Conservation (phyloP, 2,329 filamentous ascomycete genomes). For the Colletotrichum noveboracense region DNA sequence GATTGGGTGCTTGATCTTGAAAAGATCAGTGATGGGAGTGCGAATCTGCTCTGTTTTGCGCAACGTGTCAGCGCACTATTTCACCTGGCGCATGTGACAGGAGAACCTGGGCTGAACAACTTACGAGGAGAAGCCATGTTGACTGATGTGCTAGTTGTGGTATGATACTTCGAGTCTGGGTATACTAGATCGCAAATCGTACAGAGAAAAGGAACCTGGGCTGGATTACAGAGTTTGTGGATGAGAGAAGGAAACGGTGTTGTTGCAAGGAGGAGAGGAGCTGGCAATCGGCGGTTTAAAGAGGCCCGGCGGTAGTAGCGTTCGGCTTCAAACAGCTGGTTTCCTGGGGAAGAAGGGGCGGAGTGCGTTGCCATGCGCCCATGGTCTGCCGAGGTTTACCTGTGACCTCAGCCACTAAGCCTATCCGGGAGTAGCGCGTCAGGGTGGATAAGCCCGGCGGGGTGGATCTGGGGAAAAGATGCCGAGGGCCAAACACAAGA, state of each 20-base stretch:
- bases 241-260: neutral
- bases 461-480: conserved; percentile 24
- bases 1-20: conserved; percentile 97
- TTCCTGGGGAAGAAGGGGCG: conserved; percentile 22
- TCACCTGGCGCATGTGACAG: conserved; percentile 12
- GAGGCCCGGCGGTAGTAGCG: neutral
- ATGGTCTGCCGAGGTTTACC: conserved; percentile 23
- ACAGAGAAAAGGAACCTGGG: conserved; percentile 21
- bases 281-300: conserved; percentile 18
- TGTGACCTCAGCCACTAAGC: conserved; percentile 17
- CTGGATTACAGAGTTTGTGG: neutral
- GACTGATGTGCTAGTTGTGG: conserved; percentile 21
- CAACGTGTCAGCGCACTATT: conserved; percentile 25
- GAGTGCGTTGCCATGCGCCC: conserved; percentile 19
- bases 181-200: conserved; percentile 15
- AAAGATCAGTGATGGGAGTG: conserved; percentile 91
- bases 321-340: conserved; percentile 6
- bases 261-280: neutral
- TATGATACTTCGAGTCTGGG: neutral
- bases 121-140: conserved; percentile 82
- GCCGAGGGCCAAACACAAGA: conserved; percentile 17
- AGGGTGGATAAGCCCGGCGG: neutral
- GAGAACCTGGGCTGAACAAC: conserved; percentile 35
- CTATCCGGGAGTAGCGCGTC: neutral
- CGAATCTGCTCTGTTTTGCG: conserved; percentile 76